Evolutionary conservation across 192 early-diverging fungal genomes (phyloP).

Genomic region (Coemansia erecta): DNA sequence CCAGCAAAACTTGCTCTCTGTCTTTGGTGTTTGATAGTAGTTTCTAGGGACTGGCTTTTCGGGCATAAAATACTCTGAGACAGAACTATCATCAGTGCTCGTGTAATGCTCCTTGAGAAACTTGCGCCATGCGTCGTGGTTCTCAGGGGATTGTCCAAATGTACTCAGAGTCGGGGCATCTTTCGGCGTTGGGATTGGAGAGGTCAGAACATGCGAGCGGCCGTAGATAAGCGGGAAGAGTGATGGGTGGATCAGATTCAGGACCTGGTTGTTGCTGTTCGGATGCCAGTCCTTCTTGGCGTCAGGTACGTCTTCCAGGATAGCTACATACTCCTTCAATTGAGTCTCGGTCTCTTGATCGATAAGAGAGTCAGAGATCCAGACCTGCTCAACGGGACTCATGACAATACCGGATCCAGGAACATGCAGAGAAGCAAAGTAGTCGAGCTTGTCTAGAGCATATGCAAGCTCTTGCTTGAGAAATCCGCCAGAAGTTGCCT

Average conservation of each 20-base stretch:
- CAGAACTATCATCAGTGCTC: neutral
- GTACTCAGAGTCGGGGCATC: neutral
- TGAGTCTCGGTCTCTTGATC: constrained; percentile 3
- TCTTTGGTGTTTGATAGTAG: neutral
- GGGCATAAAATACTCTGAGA: neutral
- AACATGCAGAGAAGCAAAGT: neutral
- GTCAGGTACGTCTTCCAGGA: constrained; percentile 12
- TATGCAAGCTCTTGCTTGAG: constrained; percentile 18
- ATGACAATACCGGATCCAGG: neutral
- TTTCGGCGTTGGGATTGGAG: neutral
- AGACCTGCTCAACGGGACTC: constrained; percentile 10
- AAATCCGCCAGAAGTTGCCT: constrained; percentile 7
- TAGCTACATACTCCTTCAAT: no score
- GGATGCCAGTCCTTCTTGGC: constrained; percentile 29
- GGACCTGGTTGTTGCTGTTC: no score
- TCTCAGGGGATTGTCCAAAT: neutral
- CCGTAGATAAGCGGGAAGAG: no score
- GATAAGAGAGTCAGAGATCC: constrained; percentile 17
- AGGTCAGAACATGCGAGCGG: neutral
- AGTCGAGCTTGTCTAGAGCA: constrained; percentile 24
- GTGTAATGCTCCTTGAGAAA: no score
- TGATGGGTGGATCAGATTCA: no score
- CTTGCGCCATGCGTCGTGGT: no score
- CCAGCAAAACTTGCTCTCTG: constrained; percentile 34
- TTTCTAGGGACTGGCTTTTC: neutral